phyloP scores from a whole-genome alignment of 805 yeast genomes.

The Wickerhamiella lipophila region DNA sequence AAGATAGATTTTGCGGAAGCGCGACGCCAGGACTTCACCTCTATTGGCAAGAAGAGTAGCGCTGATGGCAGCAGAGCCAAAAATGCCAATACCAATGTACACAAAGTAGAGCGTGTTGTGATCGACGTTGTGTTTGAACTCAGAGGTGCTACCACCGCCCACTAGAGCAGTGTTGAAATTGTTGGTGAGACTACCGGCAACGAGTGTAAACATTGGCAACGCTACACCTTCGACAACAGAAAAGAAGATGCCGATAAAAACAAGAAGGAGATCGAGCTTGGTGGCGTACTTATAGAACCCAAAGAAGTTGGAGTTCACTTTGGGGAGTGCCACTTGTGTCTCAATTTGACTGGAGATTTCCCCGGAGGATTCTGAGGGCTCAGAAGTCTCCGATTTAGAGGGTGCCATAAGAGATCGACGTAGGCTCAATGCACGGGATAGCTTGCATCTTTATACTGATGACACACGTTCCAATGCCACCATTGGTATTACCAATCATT shows the following conservation, averaged over 20 bases:
- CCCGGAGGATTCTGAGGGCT: not conserved
- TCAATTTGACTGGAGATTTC: not conserved
- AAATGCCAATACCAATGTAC: slow-evolving; percentile 31
- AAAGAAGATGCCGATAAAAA: slow-evolving; percentile 25
- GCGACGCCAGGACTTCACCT: slow-evolving; percentile 33
- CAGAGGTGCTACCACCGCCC: slow-evolving; percentile 18
- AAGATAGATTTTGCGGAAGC: slow-evolving; percentile 31
- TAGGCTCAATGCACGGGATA: no score
- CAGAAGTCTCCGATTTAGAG: not conserved
- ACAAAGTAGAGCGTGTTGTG: slow-evolving; percentile 31
- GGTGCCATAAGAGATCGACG: no score
- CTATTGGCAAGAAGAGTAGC: slow-evolving; percentile 29
- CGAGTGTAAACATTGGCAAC: slow-evolving; percentile 32
- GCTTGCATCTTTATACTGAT: no score
- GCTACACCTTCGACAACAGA: slow-evolving; percentile 32
- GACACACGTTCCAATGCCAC: no score
- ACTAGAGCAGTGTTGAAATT: slow-evolving; percentile 23
- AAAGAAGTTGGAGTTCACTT: slow-evolving; percentile 20
- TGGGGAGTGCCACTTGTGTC: slow-evolving; percentile 5
- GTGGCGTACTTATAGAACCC: slow-evolving; percentile 30
- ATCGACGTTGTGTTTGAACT: slow-evolving; percentile 28
- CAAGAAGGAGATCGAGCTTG: slow-evolving; percentile 23
- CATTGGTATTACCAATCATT: no score
- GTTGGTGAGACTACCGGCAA: slow-evolving; percentile 32
- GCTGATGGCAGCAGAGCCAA: slow-evolving; percentile 25